A percentile compares a stretch with the other conserved stretches of the same genome.
Conservation (phyloP, 2,329 filamentous ascomycete species). For the Sarocladium oryzae region DNA sequence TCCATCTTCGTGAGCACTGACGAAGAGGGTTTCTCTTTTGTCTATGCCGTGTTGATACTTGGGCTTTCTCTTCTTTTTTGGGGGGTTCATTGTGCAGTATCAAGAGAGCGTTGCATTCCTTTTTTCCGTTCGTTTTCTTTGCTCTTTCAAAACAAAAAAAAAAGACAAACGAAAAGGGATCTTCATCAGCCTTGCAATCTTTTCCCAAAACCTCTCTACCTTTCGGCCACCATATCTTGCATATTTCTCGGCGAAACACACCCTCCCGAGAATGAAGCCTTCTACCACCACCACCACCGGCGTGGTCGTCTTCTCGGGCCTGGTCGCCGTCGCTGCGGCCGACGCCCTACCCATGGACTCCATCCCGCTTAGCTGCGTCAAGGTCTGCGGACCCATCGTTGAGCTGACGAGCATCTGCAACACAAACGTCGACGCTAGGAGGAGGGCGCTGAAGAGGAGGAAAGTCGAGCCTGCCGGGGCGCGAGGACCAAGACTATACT, state of each 20-base stretch:
- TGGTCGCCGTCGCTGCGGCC: constrained; percentile 21
- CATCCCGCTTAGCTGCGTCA: constrained; percentile 32
- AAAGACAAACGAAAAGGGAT: no score
- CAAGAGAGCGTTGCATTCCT: no score
- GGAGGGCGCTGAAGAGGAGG: constrained; percentile 20
- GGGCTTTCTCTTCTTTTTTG: neutral
- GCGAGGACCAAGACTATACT: constrained; percentile 1
- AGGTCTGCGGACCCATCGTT: constrained; percentile 36
- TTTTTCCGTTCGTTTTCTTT: no score
- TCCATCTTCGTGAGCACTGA: neutral
- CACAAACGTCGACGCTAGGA: constrained; percentile 14
- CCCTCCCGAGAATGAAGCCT: constrained; percentile 22
- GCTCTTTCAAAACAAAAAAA: neutral
- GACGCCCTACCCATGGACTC: constrained; percentile 27
- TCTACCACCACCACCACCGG: constrained; percentile 14
- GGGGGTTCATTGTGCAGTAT: no score
- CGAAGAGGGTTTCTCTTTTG: neutral
- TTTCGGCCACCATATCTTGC: no score
- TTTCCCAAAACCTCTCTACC: no score
- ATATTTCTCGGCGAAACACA: constrained; percentile 10
- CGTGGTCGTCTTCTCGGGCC: constrained; percentile 22
- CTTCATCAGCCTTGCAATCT: no score
- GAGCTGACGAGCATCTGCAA: constrained; percentile 33
- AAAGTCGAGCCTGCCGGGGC: constrained; percentile 7
- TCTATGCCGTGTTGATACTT: neutral